phyloP scores from a whole-genome alignment of 805 yeast genomes.

The Blastobotrys terrestris region DNA sequence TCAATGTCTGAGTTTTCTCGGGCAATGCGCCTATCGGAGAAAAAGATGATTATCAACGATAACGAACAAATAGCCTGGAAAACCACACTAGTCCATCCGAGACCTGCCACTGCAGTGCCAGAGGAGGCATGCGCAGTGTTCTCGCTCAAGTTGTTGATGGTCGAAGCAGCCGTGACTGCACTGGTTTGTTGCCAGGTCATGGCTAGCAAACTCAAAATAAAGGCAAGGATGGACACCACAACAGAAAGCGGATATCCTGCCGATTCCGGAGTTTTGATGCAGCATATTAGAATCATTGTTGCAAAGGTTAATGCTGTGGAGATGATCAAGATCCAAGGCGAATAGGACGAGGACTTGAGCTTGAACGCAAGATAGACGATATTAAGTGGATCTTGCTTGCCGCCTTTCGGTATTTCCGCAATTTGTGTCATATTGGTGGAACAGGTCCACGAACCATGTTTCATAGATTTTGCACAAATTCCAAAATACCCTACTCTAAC shows the following conservation, averaged over 20 bases:
- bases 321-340: slow-evolving; percentile 20
- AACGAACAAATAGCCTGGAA: slow-evolving; percentile 12
- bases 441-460: slow-evolving; percentile 15
- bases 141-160: slow-evolving; percentile 8
- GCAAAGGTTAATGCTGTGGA: slow-evolving; percentile 11
- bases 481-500: slow-evolving; percentile 21
- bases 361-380: slow-evolving; percentile 12
- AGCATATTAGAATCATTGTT: slow-evolving; percentile 12
- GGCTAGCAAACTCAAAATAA: slow-evolving; percentile 14
- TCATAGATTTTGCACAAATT: slow-evolving; percentile 13
- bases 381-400: slow-evolving; percentile 20
- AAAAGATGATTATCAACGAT: slow-evolving; percentile 13
- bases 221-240: slow-evolving; percentile 7
- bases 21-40: slow-evolving; percentile 10
- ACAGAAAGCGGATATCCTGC: slow-evolving; percentile 13
- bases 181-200: slow-evolving; percentile 22
- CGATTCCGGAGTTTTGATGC: slow-evolving; percentile 8
- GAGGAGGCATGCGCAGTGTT: slow-evolving; percentile 8
- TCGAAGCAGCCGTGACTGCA: slow-evolving; percentile 5
- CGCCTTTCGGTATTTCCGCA: slow-evolving; percentile 3
- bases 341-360: slow-evolving; percentile 7
- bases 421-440: slow-evolving; percentile 11
- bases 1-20: background rate
- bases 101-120: slow-evolving; percentile 17
- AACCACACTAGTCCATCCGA: slow-evolving; percentile 19